Base-by-base conservation (phyloP, 148 eudicot species). In the Rhododendron simsii region DNA sequence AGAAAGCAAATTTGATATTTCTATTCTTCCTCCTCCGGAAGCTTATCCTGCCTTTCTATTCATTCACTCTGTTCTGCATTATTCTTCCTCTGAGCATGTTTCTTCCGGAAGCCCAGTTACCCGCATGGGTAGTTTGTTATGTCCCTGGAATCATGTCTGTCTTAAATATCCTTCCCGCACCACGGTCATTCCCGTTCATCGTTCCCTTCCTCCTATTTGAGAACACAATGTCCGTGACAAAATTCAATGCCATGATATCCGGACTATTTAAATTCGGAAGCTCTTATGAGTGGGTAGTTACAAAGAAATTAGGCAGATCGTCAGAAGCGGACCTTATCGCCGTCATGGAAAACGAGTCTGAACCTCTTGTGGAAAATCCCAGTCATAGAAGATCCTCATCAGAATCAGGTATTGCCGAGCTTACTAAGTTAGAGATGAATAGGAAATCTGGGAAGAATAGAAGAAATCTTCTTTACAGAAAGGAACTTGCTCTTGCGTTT, bases 221-320 rank as follows among this genome's bases (percentile, higher is more conserved):
- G 75, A 96, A 96, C 90, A 96, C 98, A 35, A 93, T 96, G 98
- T 96, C 98, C 1, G 98, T 96, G 63, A 96, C 98, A 86, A 96
- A 94, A 87, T 96, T 96, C 87, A 92, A 93, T 86, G 98, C 98
- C 81, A 96, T 96, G 98, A 91, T 94, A 74, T 93, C 98, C 12
- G 98, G 98, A n/a, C 89, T 96, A 55, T 93, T 94, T 65, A 93
- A 92, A 83, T 90, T 96, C 23, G 92, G 92, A 85, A 92, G 94
- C 77, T 92, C 98, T 57, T 94, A 96, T 44, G 98, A 96, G 85
- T 96, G 98, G 98, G 90, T 93, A 53, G 98, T 96, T 65, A 96
- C 98, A 41, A 96, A 96, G 90, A 96, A 96, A 86, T 84, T 93
- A 57, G 98, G 98, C n/a, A 87, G 98, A 85, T 92, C 98, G 80